Conservation (phyloP, 345 rosid genomes). For the Punica granatum region DNA sequence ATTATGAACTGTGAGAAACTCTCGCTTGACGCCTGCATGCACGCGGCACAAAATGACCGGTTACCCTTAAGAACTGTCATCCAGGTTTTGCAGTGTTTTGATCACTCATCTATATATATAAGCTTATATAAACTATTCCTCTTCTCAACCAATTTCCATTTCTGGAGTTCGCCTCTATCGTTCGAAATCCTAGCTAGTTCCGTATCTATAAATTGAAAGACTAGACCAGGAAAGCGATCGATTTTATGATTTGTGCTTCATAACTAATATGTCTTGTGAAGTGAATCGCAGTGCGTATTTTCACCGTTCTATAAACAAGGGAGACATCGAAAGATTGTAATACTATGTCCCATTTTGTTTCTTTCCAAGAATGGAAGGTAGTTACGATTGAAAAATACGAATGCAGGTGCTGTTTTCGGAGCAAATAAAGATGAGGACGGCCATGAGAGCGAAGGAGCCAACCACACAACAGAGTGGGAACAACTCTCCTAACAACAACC, state of each 20-base stretch:
- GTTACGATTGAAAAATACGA: conserved; percentile 2
- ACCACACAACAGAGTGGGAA: conserved; percentile 23
- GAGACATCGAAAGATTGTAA: too few relatives aligned
- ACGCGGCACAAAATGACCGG: conserved; percentile 93
- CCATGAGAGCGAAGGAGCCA: conserved; percentile 49
- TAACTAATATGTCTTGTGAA: too few relatives aligned
- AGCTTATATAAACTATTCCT: too few relatives aligned
- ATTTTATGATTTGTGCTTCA: too few relatives aligned
- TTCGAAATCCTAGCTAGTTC: too few relatives aligned
- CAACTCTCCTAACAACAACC: conserved; percentile 35
- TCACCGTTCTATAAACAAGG: too few relatives aligned
- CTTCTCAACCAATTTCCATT: too few relatives aligned
- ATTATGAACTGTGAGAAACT: conserved; percentile 65
- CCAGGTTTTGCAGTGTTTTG: conserved; percentile 46
- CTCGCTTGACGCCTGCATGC: conserved; percentile 82
- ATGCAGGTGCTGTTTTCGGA: conserved; percentile 69
- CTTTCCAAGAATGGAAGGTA: background rate
- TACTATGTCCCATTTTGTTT: background rate
- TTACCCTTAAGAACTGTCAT: conserved; percentile 70
- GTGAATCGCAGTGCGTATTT: too few relatives aligned
- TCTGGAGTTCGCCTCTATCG: too few relatives aligned
- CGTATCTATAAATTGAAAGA: too few relatives aligned
- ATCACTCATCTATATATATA: too few relatives aligned
- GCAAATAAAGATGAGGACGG: conserved; percentile 71
- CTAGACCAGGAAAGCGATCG: too few relatives aligned